Evolutionary conservation across 768 basidiomycete genomes (phyloP).

Genomic region (Ephemerocybe angulata): DNA sequence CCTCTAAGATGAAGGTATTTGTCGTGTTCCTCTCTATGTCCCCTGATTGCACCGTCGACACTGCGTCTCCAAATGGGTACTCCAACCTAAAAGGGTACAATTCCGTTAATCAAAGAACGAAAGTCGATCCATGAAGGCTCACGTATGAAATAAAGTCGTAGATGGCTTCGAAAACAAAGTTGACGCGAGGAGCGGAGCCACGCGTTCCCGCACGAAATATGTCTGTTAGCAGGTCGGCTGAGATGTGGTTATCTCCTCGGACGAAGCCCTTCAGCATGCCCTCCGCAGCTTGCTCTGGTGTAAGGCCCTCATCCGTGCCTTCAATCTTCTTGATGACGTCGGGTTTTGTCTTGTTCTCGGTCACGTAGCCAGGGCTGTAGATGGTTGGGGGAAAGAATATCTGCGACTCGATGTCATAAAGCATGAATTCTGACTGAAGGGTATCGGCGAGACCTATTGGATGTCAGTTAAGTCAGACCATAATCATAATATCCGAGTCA

Average conservation of each 20-base stretch:
- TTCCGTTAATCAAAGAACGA: conserved; percentile 1
- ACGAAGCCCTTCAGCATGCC: conserved; percentile 62
- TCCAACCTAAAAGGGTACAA: conserved; percentile 37
- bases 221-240: conserved; percentile 62
- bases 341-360: conserved; percentile 78
- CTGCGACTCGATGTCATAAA: conserved; percentile 77
- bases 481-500: neutral
- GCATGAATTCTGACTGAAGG: conserved; percentile 70
- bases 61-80: conserved; percentile 49
- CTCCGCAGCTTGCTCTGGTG: conserved; percentile 60
- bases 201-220: conserved; percentile 67
- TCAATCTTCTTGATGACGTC: conserved; percentile 73
- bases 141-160: conserved; percentile 47
- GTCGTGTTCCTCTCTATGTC: conserved; percentile 45
- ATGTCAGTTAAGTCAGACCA: neutral
- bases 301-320: conserved; percentile 57
- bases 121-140: conserved; percentile 26
- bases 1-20: conserved; percentile 41
- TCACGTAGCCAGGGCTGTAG: conserved; percentile 68
- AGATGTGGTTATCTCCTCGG: conserved; percentile 69
- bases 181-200: conserved; percentile 59
- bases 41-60: conserved; percentile 45
- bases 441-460: conserved; percentile 74
- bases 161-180: conserved; percentile 52
- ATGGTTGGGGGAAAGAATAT: conserved; percentile 84